phyloP scores from a whole-genome alignment of 1,284 basidiomycete species.

The Tilletia horrida region DNA sequence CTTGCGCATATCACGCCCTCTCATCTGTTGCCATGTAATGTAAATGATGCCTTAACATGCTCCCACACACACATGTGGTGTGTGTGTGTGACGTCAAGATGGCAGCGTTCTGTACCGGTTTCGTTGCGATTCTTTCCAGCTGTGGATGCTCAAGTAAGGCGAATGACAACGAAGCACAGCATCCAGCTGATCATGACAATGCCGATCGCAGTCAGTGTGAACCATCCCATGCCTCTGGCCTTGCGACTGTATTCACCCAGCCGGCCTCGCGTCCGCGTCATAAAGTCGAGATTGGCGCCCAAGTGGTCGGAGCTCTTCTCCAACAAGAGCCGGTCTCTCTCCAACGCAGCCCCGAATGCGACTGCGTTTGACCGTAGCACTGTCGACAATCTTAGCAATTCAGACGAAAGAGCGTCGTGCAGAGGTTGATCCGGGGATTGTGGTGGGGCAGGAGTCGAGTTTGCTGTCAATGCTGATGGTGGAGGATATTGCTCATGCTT shows the following conservation, averaged over 20 bases:
- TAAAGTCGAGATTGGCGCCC: conserved; percentile 44
- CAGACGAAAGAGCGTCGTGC: conserved; percentile 49
- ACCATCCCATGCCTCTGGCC: conserved; percentile 52
- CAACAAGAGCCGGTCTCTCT: conserved; percentile 48
- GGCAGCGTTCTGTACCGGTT: too few species aligned
- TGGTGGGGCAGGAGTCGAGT: conserved; percentile 2
- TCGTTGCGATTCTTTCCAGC: too few species aligned
- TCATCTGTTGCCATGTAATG: too few species aligned
- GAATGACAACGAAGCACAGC: conserved; percentile 51
- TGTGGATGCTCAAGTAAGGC: conserved; percentile 34
- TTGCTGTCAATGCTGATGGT: not conserved
- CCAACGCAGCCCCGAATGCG: conserved; percentile 48
- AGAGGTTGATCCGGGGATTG: conserved; percentile 33
- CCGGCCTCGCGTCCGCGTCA: conserved; percentile 51
- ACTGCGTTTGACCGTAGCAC: conserved; percentile 47
- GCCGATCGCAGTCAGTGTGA: conserved; percentile 44
- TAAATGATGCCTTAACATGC: too few species aligned
- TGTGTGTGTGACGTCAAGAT: too few species aligned
- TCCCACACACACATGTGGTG: too few species aligned
- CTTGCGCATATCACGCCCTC: too few species aligned
- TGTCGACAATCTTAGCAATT: conserved; percentile 52
- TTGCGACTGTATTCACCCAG: conserved; percentile 49
- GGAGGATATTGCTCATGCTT: not conserved
- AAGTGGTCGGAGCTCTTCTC: conserved; percentile 43
- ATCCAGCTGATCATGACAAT: conserved; percentile 50